Evolutionary conservation across 441 rosid genomes (phyloP), one percentile per base, ranked within the genome.

Genomic region (Gossypium armourianum): DNA sequence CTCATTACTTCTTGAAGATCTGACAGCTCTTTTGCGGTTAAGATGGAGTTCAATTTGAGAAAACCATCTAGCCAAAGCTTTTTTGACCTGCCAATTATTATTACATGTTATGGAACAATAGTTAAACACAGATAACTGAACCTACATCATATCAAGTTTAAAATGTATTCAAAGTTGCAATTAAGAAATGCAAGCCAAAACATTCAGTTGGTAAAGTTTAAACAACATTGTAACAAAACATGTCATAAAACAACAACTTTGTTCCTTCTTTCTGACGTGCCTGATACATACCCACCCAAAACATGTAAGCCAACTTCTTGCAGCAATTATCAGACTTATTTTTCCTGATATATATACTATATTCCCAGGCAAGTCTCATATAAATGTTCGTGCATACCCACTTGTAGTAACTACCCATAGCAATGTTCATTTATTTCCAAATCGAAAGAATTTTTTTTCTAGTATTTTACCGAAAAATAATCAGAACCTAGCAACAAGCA

Each of bases 1-100:
- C 92, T 88, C 97, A 92, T 94, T 68, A 94, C 97, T 78, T 92
- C 98, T 76, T 89, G 97, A 67, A 94, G 86, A 82, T 91, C 98
- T 15, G 97, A 87, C 72, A 93, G 78, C 84, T 93, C 98, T 75
- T 86, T 93, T 20, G 86, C 86, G 23, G 92, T 80, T 45, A 91
- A 74, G 40, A 86, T 74, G 23, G 90, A 78, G 52, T 82, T 83
- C 63, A 94, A 77, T 79, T 84, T 88, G 57, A 72, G 74, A 68
- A 87, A 91, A 68, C 98, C 98, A 79, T 94, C 98, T 26, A 94
- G 91, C 97, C 98, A 91, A 26, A 91, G 81, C 72, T 80, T 90
- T 69, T 90, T 94, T 4, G 97, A 91, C 97, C 97, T 90, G 82
- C 10, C 16, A 77, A 59, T 55, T 9, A 74, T 9, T 9, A 8